Conservation (phyloP, 2,329 filamentous ascomycete genomes). For the Arthroderma sp. region DNA sequence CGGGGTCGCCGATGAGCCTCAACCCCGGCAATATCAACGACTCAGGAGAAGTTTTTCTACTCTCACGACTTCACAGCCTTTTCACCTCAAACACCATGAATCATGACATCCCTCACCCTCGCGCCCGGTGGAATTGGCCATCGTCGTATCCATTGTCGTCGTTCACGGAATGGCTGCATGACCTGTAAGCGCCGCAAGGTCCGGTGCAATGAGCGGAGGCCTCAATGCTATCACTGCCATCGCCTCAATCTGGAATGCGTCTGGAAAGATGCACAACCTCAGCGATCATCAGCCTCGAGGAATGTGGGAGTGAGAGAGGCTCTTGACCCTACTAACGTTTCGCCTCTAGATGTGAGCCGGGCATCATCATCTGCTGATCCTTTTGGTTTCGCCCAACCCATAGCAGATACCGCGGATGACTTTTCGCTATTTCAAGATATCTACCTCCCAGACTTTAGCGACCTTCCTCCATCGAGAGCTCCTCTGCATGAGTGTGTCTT, state of each 20-base stretch:
- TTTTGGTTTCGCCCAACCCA: neutral
- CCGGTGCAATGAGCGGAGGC: constrained; percentile 2
- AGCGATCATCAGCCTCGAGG: neutral
- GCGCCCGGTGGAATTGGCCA: neutral
- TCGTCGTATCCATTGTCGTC: neutral
- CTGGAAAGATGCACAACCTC: constrained; percentile 1
- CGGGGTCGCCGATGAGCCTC: too few species aligned
- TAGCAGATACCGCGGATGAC: neutral
- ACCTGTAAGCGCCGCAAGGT: constrained; percentile 3
- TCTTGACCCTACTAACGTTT: neutral
- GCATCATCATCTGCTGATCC: neutral
- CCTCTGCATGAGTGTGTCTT: neutral
- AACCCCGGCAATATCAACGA: too few species aligned
- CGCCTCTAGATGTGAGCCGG: neutral
- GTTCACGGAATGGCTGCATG: neutral
- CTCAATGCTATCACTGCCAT: constrained; percentile 2
- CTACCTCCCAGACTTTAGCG: neutral
- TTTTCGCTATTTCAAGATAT: constrained; percentile 1
- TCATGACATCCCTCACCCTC: neutral
- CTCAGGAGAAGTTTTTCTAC: too few species aligned
- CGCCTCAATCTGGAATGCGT: constrained; percentile 2
- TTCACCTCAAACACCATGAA: neutral
- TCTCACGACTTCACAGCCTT: too few species aligned
- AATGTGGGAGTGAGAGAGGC: neutral
- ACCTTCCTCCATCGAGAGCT: neutral